phyloP scores from a whole-genome alignment of 2,329 filamentous ascomycete species.

The Juglanconis oblonga region DNA sequence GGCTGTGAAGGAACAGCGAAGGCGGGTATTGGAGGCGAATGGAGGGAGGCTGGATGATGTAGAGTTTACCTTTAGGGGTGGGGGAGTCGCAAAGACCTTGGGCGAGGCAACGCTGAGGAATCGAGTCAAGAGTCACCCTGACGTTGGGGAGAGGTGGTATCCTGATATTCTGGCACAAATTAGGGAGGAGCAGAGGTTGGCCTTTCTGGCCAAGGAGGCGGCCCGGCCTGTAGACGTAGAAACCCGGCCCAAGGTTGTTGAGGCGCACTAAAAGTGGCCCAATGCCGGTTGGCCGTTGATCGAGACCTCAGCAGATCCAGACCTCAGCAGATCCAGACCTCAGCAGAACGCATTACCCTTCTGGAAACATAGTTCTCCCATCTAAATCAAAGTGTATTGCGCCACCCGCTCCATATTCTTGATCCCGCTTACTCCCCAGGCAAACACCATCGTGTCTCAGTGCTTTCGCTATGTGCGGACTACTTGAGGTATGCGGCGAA shows the following conservation, averaged over 20 bases:
- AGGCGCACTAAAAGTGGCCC: conserved; percentile 33
- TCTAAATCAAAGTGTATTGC: no score
- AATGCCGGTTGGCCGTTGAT: background rate
- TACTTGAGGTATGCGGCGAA: no score
- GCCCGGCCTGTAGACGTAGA: conserved; percentile 21
- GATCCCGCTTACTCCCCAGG: background rate
- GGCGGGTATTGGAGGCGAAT: conserved; percentile 54
- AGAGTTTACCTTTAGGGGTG: conserved; percentile 80
- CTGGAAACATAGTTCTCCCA: no score
- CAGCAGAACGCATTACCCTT: background rate
- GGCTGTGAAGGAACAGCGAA: conserved; percentile 59
- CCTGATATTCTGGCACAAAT: conserved; percentile 60
- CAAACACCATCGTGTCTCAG: no score
- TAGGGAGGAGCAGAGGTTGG: conserved; percentile 53
- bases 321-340: no score
- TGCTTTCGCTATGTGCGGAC: no score
- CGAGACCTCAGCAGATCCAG: background rate
- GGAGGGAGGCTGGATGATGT: conserved; percentile 68
- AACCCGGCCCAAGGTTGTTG: conserved; percentile 29
- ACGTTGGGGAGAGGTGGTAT: conserved; percentile 81
- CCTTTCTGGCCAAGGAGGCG: conserved; percentile 26
- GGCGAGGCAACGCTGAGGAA: conserved; percentile 85
- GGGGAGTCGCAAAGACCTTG: conserved; percentile 62
- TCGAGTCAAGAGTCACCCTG: conserved; percentile 80
- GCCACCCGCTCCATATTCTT: background rate